Percentiles rank a stretch among this genome's conserved stretches.
Evolutionary conservation across 164 flowering plant species (phyloP).

Genomic region (Liriodendron chinense): DNA sequence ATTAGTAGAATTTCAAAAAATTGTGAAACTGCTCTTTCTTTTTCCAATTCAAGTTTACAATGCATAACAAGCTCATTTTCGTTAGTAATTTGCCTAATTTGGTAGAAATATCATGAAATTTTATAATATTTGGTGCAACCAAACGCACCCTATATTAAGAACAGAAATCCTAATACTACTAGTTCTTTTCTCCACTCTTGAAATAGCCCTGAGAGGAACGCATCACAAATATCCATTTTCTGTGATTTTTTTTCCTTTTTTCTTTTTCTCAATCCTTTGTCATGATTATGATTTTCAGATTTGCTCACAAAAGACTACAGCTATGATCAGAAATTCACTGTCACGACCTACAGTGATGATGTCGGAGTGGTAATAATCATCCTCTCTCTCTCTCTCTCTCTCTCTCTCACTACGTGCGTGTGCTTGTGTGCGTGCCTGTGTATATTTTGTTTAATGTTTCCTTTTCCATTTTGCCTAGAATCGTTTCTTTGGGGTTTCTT

Average conservation of each 20-base stretch:
- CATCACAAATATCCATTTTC: neutral
- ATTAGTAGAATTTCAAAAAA: neutral
- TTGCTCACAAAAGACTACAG: slow-evolving; percentile 36
- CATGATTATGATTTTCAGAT: slow-evolving; percentile 21
- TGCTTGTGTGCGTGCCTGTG: too few species aligned
- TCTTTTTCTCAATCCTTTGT: neutral
- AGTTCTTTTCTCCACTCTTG: neutral
- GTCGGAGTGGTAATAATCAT: slow-evolving; percentile 24
- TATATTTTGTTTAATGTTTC: too few species aligned
- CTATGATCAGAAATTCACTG: slow-evolving; percentile 32
- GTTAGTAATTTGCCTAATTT: too few species aligned
- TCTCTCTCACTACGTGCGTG: too few species aligned
- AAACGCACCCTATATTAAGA: neutral
- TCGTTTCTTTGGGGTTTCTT: too few species aligned
- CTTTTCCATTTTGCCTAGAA: too few species aligned
- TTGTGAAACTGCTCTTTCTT: neutral
- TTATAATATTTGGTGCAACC: neutral
- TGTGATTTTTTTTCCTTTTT: neutral
- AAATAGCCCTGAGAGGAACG: too few species aligned
- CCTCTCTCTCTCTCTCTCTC: too few species aligned
- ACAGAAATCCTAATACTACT: neutral
- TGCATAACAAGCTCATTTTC: too few species aligned
- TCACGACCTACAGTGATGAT: slow-evolving; percentile 16
- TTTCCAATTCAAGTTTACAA: neutral
- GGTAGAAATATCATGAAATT: too few species aligned